Percentiles rank a stretch among this genome's conserved stretches.
phyloP scores from a whole-genome alignment of 1,139 yeast genomes.

The Debaryomyces sp. region DNA sequence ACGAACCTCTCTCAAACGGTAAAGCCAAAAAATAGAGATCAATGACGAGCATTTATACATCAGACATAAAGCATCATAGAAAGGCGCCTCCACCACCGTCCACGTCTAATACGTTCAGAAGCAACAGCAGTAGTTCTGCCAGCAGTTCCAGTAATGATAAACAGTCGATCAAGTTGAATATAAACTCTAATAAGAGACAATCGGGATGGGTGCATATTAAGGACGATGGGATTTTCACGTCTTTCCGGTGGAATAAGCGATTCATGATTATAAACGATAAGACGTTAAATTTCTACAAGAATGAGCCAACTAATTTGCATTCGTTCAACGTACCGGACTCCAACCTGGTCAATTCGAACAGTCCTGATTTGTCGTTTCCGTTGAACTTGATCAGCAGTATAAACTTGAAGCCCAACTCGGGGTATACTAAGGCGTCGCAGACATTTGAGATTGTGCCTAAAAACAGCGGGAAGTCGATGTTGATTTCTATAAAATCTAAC shows the following conservation, averaged over 20 bases:
- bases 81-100: slow-evolving; percentile 51
- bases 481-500: slow-evolving; percentile 75
- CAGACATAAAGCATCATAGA: slow-evolving; percentile 49
- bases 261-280: slow-evolving; percentile 77
- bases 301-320: slow-evolving; percentile 43
- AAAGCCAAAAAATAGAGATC: not conserved
- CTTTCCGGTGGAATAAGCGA: slow-evolving; percentile 91
- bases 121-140: slow-evolving; percentile 9
- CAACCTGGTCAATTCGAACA: slow-evolving; percentile 15
- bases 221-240: slow-evolving; percentile 81
- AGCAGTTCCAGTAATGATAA: slow-evolving; percentile 9
- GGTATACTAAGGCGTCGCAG: slow-evolving; percentile 66
- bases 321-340: slow-evolving; percentile 11
- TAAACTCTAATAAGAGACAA: slow-evolving; percentile 36
- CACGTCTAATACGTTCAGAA: slow-evolving; percentile 1
- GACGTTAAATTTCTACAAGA: slow-evolving; percentile 73
- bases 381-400: slow-evolving; percentile 42
- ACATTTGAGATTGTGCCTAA: slow-evolving; percentile 76
- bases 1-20: not conserved
- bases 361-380: slow-evolving; percentile 46
- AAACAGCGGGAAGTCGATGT: slow-evolving; percentile 61
- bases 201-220: slow-evolving; percentile 89
- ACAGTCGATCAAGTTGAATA: slow-evolving; percentile 21
- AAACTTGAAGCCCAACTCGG: slow-evolving; percentile 42
- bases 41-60: slow-evolving; percentile 52